Evolutionary conservation across 768 basidiomycete genomes (phyloP), one percentile per base, ranked within the genome.

Genomic region (Sporobolomyces phaffii): DNA sequence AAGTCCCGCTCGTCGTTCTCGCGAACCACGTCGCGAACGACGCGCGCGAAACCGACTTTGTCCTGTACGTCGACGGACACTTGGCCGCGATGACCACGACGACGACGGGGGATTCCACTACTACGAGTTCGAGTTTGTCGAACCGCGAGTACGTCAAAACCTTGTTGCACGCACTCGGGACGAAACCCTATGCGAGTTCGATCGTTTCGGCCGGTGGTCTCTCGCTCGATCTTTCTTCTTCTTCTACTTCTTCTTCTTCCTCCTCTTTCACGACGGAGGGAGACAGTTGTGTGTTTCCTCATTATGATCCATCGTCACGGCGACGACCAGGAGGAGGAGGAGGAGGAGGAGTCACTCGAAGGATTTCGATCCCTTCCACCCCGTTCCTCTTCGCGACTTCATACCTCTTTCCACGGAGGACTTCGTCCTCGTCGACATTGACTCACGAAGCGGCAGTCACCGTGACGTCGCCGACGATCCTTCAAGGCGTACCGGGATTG

Each of bases 141-240:
- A 8, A n/a, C 10, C 40, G 50, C 2, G 51, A 50, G 13, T 67
- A 67, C 36, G 59, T 53, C 33, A 24, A 36, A 1, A 33, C 38
- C 5, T 63, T 68, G 22, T 31, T 72, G 40, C 63, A 64, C 47
- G 70, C 70, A 28, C 48, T 60, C 17, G 65, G 62, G 17, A 72
- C 65, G 11, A 45, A 28, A 24, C 54, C 52, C 54, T 72, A 62
- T 49, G 18, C 41, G 31, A 15, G 29, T 6, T 44, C 65, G 31
- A 17, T 72, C 53, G 53, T 72, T 29, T 44, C 65, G 8, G 49
- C 66, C 5, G 62, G 65, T 17, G 70, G 70, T 1, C 36, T 72
- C 49, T 17, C 50, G 17, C 49, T 70, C 48, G 15, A 57, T 5
- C 1, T 22, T 33, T 52, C 47, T 4, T 26, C 60, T 47, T 43